Conservation (phyloP, 176 grass and related monocot genomes). For the Rhynchospora tenuis region DNA sequence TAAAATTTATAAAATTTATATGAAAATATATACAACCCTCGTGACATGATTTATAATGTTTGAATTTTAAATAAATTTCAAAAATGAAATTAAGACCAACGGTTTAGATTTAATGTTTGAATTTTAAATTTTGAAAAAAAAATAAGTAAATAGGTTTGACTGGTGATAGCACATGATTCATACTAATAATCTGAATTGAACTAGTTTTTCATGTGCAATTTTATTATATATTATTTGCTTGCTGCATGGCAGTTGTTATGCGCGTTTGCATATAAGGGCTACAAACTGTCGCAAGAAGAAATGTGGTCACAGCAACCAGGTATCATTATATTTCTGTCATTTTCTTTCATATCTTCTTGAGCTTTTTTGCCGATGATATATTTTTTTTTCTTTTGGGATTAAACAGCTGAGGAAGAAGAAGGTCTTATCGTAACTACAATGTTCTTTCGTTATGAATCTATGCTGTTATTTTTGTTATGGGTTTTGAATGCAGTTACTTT, state of each 20-base stretch:
- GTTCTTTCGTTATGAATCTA: not conserved
- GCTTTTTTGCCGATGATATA: not conserved
- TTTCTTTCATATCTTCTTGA: not conserved
- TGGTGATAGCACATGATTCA: not conserved
- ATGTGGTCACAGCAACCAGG: slow-evolving; percentile 13
- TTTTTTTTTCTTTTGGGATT: not conserved
- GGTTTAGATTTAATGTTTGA: too few relatives aligned
- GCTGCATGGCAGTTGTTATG: not conserved
- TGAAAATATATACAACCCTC: too few relatives aligned
- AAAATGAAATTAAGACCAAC: too few relatives aligned
- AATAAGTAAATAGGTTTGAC: too few relatives aligned
- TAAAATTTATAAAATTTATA: too few relatives aligned
- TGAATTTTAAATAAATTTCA: too few relatives aligned
- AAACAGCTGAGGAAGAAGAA: slow-evolving; percentile 6
- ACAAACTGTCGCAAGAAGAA: slow-evolving; percentile 21
- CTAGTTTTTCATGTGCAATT: too few relatives aligned
- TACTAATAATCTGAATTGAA: not conserved
- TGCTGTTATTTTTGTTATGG: too few relatives aligned
- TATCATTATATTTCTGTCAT: not conserved
- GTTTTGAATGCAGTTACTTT: too few relatives aligned
- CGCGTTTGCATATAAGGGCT: not conserved
- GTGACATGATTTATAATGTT: too few relatives aligned
- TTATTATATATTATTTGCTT: too few relatives aligned
- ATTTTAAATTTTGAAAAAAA: too few relatives aligned
- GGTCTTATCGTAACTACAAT: not conserved